A percentile compares a stretch with the other conserved stretches of the same genome.
These are phyloP conservation scores for Cryomyces antarcticus DNA, from an alignment of 495 filamentous ascomycete species.

Conservation along the genomic window DNA sequence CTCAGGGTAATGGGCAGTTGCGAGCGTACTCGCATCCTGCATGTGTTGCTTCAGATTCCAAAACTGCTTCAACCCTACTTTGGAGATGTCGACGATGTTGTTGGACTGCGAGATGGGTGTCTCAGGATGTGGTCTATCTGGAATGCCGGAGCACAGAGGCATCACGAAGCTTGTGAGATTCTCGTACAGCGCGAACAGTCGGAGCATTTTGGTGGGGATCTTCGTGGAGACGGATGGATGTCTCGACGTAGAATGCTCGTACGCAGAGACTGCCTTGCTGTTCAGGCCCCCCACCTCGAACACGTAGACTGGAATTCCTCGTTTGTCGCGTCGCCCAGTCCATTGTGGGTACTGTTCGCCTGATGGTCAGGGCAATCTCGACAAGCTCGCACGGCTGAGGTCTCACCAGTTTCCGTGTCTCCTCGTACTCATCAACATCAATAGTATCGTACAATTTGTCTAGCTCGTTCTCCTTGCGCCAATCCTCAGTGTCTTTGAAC, in stretches of 20 bases:
- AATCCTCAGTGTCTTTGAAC: constrained; percentile 77
- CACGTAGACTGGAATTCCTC: constrained; percentile 76
- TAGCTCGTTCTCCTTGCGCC: constrained; percentile 53
- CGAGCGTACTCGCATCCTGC: constrained; percentile 69
- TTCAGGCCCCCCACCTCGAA: constrained; percentile 70
- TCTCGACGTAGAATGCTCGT: constrained; percentile 34
- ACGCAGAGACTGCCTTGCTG: constrained; percentile 56
- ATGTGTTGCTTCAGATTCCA: constrained; percentile 84
- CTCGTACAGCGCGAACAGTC: constrained; percentile 75
- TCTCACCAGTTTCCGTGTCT: constrained; percentile 52
- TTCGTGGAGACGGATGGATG: constrained; percentile 29
- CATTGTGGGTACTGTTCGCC: constrained; percentile 65
- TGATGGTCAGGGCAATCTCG: background rate
- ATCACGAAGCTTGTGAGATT: constrained; percentile 72
- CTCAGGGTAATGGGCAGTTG: constrained; percentile 86
- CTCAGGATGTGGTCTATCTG: constrained; percentile 43
- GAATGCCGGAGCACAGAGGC: constrained; percentile 54
- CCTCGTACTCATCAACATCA: constrained; percentile 62
- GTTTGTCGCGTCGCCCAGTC: constrained; percentile 69
- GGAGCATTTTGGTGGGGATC: constrained; percentile 39
- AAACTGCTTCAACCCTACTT: constrained; percentile 72
- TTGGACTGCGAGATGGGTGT: constrained; percentile 71
- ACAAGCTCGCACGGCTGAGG: background rate
- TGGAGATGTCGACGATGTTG: constrained; percentile 75
- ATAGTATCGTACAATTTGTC: constrained; percentile 21